These are phyloP conservation scores for Pachyrhizus erosus DNA, from an alignment of 306 rosid species.

Conservation along the genomic window DNA sequence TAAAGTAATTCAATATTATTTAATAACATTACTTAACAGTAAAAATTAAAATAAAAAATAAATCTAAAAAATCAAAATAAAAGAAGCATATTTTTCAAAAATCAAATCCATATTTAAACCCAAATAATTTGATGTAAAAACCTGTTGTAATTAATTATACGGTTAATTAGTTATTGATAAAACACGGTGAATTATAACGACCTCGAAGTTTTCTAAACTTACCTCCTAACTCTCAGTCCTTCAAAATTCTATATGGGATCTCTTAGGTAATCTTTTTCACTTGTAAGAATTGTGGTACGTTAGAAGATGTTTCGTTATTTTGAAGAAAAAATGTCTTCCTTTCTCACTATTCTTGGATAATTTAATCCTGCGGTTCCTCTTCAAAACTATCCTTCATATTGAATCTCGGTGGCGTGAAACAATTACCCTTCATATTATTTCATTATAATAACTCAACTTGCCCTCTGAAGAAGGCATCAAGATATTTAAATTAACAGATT, in stretches of 20 bases:
- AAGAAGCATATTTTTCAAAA: no score
- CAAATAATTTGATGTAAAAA: not conserved
- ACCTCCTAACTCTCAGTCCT: not conserved
- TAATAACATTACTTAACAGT: no score
- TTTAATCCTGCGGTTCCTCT: not conserved
- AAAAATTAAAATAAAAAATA: no score
- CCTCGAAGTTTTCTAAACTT: not conserved
- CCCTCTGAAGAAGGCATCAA: not conserved
- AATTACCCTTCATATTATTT: conserved; percentile 7
- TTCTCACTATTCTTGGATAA: not conserved
- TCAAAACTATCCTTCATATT: not conserved
- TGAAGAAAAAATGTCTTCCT: not conserved
- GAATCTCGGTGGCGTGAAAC: not conserved
- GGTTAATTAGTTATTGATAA: not conserved
- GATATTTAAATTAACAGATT: not conserved
- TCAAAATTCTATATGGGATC: not conserved
- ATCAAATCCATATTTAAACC: no score
- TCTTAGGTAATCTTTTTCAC: not conserved
- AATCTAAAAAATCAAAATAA: no score
- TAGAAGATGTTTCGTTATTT: not conserved
- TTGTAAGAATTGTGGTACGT: not conserved
- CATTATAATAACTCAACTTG: not conserved
- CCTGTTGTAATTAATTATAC: not conserved
- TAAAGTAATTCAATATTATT: no score
- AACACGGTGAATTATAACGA: not conserved